Percentiles rank a stretch among this genome's conserved stretches.
Conservation (phyloP, 225 moss, liverwort and hornwort species). For the Anthoceros angustus region DNA sequence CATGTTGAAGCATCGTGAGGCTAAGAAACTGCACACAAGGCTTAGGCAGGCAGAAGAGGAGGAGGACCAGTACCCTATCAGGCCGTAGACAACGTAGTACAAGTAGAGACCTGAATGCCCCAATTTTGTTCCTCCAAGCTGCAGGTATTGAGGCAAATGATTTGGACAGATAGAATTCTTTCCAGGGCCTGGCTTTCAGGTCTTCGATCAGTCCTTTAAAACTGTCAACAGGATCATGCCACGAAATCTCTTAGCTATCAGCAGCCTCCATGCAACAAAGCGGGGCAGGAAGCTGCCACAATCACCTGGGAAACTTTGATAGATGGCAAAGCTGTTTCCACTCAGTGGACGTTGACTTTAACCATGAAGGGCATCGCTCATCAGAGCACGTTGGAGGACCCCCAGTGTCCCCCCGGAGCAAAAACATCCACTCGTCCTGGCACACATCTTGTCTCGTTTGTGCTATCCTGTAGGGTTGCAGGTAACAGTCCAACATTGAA, state of each 20-base stretch:
- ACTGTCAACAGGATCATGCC: constrained; percentile 8
- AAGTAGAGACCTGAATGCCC: constrained; percentile 28
- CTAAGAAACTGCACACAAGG: not conserved
- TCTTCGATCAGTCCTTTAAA: constrained; percentile 25
- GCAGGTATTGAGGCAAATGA: constrained; percentile 14
- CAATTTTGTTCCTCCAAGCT: constrained; percentile 26
- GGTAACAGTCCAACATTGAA: no score
- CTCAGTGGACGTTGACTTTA: constrained; percentile 19
- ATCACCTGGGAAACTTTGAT: constrained; percentile 21
- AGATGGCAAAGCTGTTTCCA: constrained; percentile 28
- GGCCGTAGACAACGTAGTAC: constrained; percentile 31
- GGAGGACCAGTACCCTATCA: constrained; percentile 18
- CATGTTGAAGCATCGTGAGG: not conserved
- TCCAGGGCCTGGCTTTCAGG: constrained; percentile 17
- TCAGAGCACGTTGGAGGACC: constrained; percentile 6
- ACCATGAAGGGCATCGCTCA: constrained; percentile 24
- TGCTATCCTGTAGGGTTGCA: constrained; percentile 20
- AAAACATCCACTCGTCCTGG: constrained; percentile 35
- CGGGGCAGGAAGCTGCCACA: not conserved
- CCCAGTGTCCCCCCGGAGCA: constrained; percentile 26
- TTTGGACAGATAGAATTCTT: constrained; percentile 16
- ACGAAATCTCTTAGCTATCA: not conserved
- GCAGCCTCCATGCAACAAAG: not conserved
- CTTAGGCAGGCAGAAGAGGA: not conserved
- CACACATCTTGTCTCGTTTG: constrained; percentile 28